Evolutionary conservation across 805 yeast genomes (phyloP).

Genomic region (Pichia nakasei): DNA sequence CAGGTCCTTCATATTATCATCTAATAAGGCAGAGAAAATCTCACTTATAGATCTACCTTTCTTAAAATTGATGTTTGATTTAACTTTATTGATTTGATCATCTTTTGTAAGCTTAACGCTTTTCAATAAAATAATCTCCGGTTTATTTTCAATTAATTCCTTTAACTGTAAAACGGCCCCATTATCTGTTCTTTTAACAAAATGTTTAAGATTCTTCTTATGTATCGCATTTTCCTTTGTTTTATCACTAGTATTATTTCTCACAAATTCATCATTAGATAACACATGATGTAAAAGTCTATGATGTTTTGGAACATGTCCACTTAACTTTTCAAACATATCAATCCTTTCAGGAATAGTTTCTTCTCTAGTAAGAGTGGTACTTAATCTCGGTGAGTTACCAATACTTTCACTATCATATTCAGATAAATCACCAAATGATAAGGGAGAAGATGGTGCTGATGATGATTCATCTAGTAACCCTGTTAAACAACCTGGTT

Average conservation of each 20-base stretch:
- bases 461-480: slow-evolving; percentile 12
- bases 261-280: neutral
- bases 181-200: slow-evolving; percentile 6
- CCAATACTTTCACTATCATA: neutral
- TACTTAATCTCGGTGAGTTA: neutral
- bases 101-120: neutral
- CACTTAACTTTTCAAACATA: slow-evolving; percentile 24
- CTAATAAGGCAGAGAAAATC: slow-evolving; percentile 21
- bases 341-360: slow-evolving; percentile 21
- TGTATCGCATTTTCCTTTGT: neutral
- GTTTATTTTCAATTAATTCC: slow-evolving; percentile 9
- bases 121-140: slow-evolving; percentile 5
- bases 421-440: neutral
- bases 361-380: neutral
- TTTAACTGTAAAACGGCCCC: slow-evolving; percentile 8
- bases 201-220: slow-evolving; percentile 7
- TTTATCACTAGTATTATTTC: neutral
- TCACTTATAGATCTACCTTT: slow-evolving; percentile 15
- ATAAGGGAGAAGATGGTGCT: slow-evolving; percentile 6
- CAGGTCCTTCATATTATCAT: slow-evolving; percentile 21
- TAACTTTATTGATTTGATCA: neutral
- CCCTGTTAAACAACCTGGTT: slow-evolving; percentile 10
- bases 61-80: neutral
- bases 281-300: slow-evolving; percentile 2
- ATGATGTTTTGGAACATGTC: slow-evolving; percentile 9